phyloP scores from a whole-genome alignment of 2,329 filamentous ascomycete genomes.

The Talaromyces islandicus region DNA sequence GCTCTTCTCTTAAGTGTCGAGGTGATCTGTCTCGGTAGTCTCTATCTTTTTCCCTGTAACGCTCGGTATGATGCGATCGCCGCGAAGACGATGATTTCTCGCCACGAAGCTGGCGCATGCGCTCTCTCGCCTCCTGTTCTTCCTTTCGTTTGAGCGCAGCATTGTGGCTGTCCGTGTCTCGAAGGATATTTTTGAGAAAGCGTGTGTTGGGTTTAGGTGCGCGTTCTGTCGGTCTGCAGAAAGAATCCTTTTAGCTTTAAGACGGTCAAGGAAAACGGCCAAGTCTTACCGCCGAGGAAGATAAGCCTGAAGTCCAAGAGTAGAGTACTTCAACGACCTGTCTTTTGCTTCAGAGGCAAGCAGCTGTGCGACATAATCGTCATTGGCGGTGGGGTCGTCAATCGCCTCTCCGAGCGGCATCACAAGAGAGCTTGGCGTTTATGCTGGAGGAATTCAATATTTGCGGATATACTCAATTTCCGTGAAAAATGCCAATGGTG shows the following conservation, averaged over 20 bases:
- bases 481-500: background rate
- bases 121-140: slow-evolving; percentile 67
- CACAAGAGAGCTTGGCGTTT: slow-evolving; percentile 15
- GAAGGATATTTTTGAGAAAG: slow-evolving; percentile 82
- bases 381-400: slow-evolving; percentile 39
- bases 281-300: slow-evolving; percentile 46
- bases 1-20: slow-evolving; percentile 13
- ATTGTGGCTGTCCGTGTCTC: slow-evolving; percentile 85
- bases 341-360: slow-evolving; percentile 73
- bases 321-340: slow-evolving; percentile 66
- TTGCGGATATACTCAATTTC: background rate
- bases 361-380: slow-evolving; percentile 66
- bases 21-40: slow-evolving; percentile 10
- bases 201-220: slow-evolving; percentile 84
- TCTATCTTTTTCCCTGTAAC: slow-evolving; percentile 18
- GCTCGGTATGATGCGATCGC: slow-evolving; percentile 27
- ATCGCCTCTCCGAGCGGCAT: slow-evolving; percentile 28
- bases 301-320: slow-evolving; percentile 67
- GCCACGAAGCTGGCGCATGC: slow-evolving; percentile 54
- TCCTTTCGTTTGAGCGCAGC: slow-evolving; percentile 78
- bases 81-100: slow-evolving; percentile 35
- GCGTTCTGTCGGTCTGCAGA: slow-evolving; percentile 54
- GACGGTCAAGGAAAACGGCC: slow-evolving; percentile 8
- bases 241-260: slow-evolving; percentile 2
- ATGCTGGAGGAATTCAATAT: background rate